A percentile compares a stretch with the other conserved stretches of the same genome.
phyloP scores from a whole-genome alignment of 1,139 yeast species.

The Pneumocystis jirovecii region DNA sequence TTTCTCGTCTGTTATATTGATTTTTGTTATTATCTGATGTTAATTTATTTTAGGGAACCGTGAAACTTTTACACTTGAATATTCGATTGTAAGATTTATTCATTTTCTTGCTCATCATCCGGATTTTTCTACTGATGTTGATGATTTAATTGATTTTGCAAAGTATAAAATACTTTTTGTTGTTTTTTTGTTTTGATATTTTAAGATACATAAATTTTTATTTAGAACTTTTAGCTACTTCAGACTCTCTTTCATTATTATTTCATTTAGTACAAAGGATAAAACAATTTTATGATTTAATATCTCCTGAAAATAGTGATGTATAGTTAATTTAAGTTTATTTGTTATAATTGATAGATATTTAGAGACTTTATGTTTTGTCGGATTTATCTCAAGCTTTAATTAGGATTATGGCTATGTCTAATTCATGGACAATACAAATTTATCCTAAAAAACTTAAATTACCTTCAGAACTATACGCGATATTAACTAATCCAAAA shows the following conservation, averaged over 20 bases:
- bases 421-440: conserved; percentile 51
- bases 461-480: conserved; percentile 31
- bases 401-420: conserved; percentile 43
- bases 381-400: conserved; percentile 62
- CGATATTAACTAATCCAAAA: conserved; percentile 9
- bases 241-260: conserved; percentile 55
- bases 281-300: conserved; percentile 56
- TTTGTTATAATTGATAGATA: conserved; percentile 5
- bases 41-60: conserved; percentile 22
- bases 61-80: conserved; percentile 42
- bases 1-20: conserved; percentile 12
- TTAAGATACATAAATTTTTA: conserved; percentile 41
- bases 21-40: background rate
- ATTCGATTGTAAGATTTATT: conserved; percentile 49
- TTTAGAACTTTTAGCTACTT: conserved; percentile 44
- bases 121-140: conserved; percentile 29
- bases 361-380: conserved; percentile 40
- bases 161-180: conserved; percentile 5
- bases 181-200: background rate
- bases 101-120: conserved; percentile 66
- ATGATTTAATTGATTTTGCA: conserved; percentile 18
- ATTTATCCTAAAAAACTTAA: conserved; percentile 72
- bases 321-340: background rate
- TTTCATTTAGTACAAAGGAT: conserved; percentile 67
- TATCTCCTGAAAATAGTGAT: conserved; percentile 15